Evolutionary conservation across 1,284 basidiomycete genomes (phyloP), one percentile per base, ranked within the genome.

Genomic region (Ustilago loliicola): DNA sequence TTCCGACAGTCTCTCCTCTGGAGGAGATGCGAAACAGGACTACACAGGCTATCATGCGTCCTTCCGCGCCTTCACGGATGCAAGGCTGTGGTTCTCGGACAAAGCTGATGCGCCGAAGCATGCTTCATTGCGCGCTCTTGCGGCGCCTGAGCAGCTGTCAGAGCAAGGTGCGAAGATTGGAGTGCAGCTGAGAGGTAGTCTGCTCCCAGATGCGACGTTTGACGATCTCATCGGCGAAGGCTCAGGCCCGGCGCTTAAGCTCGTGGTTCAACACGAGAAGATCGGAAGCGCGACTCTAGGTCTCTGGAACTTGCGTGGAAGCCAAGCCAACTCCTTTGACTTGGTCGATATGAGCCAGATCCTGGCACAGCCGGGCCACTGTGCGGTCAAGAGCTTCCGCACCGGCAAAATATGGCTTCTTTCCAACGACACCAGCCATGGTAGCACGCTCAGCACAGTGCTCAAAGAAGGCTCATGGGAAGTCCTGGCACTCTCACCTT

Each of bases 61-160:
- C 0, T 72, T 83, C 32, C 72, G 84, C 19, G 75, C 77, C 40
- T 85, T 86, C 63, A 78, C 80, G 1, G 61, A 67, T 36, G 72
- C 72, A 19, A 53, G 59, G 9, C 50, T 76, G 11, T 76, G 72
- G 72, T 19, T 76, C 19, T 71, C 72, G 27, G 72, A 76, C 42
- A 66, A 62, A 25, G 47, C 63, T 2, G 45, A 70, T 40, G 72
- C 66, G 3, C 62, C 60, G 30, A 19, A 21, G 21, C 38, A 66
- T 38, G 36, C 48, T 25, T 55, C 63, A 3, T 30, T 69, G 21
- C 54, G 60, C 11, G 66, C 65, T 4, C 64, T 71, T 2, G 64
- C 61, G 0, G n/a, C 64, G 9, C 64, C 57, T 15, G 5, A 34
- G 53, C 36, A 58, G 17, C 42, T 63, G 40, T 55, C 56, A 19